Conservation (phyloP, 805 yeast genomes). For the Cyberlindnera nakhonratchasimensis region DNA sequence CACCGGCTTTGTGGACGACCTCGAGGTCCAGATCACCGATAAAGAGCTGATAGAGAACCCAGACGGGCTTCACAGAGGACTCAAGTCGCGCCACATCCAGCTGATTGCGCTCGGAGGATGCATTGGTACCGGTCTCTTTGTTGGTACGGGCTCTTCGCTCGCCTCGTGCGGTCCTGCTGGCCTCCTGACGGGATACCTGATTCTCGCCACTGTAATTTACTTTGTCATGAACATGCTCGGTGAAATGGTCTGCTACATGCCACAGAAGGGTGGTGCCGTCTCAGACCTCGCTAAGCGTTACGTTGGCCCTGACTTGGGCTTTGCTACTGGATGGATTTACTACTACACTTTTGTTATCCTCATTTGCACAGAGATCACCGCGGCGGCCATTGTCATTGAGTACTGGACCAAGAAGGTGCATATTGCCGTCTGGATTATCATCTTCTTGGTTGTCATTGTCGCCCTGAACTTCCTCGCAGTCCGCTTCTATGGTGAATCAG, state of each 20-base stretch:
- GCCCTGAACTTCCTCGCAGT: slow-evolving; percentile 54
- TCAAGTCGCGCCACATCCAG: slow-evolving; percentile 65
- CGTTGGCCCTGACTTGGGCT: slow-evolving; percentile 29
- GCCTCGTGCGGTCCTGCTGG: slow-evolving; percentile 73
- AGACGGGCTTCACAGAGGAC: slow-evolving; percentile 30
- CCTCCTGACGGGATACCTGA: slow-evolving; percentile 55
- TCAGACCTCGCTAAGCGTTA: slow-evolving; percentile 59
- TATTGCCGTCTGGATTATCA: slow-evolving; percentile 56
- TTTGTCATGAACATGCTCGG: slow-evolving; percentile 63
- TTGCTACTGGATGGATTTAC: slow-evolving; percentile 31
- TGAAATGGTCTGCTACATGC: slow-evolving; percentile 63
- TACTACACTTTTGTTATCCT: slow-evolving; percentile 27
- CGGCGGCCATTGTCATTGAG: slow-evolving; percentile 48
- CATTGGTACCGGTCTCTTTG: slow-evolving; percentile 82
- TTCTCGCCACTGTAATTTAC: slow-evolving; percentile 62
- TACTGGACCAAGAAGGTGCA: slow-evolving; percentile 63
- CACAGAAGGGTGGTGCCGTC: slow-evolving; percentile 62
- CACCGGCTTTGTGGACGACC: slow-evolving; percentile 26
- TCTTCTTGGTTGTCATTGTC: slow-evolving; percentile 47
- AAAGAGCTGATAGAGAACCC: slow-evolving; percentile 1
- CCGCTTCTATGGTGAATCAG: slow-evolving; percentile 53
- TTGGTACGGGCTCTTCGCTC: slow-evolving; percentile 66
- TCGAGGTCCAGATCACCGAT: slow-evolving; percentile 13
- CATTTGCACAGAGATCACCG: slow-evolving; percentile 47
- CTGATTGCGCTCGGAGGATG: slow-evolving; percentile 83